phyloP scores from a whole-genome alignment of 2,329 filamentous ascomycete genomes.

The Diatrype stigma region DNA sequence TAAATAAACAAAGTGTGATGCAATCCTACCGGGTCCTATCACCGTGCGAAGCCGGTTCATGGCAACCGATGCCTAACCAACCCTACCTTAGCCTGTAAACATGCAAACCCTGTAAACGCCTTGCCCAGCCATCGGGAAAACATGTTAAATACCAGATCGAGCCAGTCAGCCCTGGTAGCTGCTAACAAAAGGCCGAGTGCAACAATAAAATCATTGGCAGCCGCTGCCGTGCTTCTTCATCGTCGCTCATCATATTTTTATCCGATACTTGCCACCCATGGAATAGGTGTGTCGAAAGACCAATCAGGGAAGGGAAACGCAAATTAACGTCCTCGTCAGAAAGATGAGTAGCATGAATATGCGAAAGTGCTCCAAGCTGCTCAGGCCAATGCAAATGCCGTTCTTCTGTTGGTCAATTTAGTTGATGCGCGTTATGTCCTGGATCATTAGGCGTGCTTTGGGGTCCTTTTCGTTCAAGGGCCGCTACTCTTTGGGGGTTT shows the following conservation, averaged over 20 bases:
- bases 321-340: too few species aligned
- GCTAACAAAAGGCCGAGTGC: neutral
- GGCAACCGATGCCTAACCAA: neutral
- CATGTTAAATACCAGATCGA: neutral
- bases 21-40: neutral
- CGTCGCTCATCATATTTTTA: neutral
- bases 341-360: neutral
- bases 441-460: neutral
- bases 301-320: neutral
- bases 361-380: neutral
- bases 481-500: neutral
- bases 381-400: neutral
- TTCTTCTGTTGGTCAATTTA: neutral
- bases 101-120: neutral
- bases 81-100: too few species aligned
- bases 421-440: neutral
- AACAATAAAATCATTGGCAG: neutral
- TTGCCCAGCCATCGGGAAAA: neutral
- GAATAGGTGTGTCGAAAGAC: neutral
- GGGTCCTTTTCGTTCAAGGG: neutral
- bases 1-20: neutral
- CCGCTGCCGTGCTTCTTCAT: neutral
- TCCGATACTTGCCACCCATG: neutral
- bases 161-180: neutral
- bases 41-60: neutral